Evolutionary conservation across 2,329 filamentous ascomycete genomes (phyloP).

Genomic region (Claviceps capensis): DNA sequence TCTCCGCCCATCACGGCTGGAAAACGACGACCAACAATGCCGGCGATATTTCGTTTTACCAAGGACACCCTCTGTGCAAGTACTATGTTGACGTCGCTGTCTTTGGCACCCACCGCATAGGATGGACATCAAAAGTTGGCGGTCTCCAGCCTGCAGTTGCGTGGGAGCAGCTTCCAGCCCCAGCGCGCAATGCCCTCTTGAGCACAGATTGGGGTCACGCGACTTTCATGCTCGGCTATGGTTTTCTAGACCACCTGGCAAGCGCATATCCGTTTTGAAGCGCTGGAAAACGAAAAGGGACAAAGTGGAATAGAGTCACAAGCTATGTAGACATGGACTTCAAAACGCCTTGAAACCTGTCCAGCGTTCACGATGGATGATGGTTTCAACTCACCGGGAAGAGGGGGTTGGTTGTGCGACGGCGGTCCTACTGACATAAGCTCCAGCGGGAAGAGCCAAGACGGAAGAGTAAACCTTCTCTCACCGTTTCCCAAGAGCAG

Average conservation of each 20-base stretch:
- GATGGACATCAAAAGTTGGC: not conserved
- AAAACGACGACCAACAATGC: not conserved
- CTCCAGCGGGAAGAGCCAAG: too few relatives aligned
- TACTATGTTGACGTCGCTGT: not conserved
- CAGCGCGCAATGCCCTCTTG: not conserved
- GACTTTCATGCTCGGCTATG: not conserved
- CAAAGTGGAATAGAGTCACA: not conserved
- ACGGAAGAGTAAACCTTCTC: too few relatives aligned
- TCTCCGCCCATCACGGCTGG: not conserved
- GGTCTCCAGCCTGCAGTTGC: not conserved
- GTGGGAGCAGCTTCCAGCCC: not conserved
- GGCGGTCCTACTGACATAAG: too few relatives aligned
- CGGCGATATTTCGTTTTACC: not conserved
- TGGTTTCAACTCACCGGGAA: too few relatives aligned
- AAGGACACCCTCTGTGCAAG: not conserved
- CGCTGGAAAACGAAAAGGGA: not conserved
- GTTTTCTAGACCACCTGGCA: not conserved
- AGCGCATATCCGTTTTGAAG: not conserved
- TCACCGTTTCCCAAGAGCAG: too few relatives aligned
- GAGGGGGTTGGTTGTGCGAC: too few relatives aligned
- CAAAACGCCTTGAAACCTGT: too few relatives aligned
- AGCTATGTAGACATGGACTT: too few relatives aligned
- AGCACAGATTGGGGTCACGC: not conserved
- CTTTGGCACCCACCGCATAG: not conserved
- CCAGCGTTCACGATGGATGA: too few relatives aligned